A percentile compares a stretch with the other conserved stretches of the same genome.
Conservation (phyloP, 1,284 basidiomycete genomes). For the Boletus hoseneyae region DNA sequence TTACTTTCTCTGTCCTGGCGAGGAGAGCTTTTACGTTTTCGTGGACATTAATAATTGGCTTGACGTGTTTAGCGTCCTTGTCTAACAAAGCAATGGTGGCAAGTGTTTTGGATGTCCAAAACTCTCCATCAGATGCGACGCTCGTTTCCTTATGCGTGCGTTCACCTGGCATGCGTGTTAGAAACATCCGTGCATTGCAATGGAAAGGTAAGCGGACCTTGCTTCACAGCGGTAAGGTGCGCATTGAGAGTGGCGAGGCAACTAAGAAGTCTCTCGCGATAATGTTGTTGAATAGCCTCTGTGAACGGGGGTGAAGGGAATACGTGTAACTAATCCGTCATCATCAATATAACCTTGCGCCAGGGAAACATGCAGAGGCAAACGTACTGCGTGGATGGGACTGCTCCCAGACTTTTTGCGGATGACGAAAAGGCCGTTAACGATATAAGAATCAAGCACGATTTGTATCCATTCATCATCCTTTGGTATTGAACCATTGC, state of each 20-base stretch:
- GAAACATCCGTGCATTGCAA: neutral
- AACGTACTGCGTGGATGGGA: slow-evolving; percentile 54
- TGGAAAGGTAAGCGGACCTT: slow-evolving; percentile 34
- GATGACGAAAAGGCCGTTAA: slow-evolving; percentile 81
- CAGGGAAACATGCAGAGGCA: neutral
- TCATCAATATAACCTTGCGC: slow-evolving; percentile 2
- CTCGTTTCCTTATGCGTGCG: slow-evolving; percentile 56
- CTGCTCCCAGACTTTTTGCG: slow-evolving; percentile 75
- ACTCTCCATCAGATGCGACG: slow-evolving; percentile 67
- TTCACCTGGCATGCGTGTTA: slow-evolving; percentile 31
- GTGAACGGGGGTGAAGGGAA: slow-evolving; percentile 70
- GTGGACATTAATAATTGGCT: slow-evolving; percentile 52
- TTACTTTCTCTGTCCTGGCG: slow-evolving; percentile 44
- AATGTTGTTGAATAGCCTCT: slow-evolving; percentile 63
- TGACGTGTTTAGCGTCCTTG: slow-evolving; percentile 69
- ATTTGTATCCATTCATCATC: slow-evolving; percentile 73
- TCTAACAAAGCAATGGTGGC: slow-evolving; percentile 59
- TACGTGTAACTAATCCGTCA: slow-evolving; percentile 43
- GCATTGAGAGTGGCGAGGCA: slow-evolving; percentile 75
- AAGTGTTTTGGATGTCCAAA: slow-evolving; percentile 78
- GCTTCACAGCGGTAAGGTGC: slow-evolving; percentile 51
- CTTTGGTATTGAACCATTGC: slow-evolving; percentile 81
- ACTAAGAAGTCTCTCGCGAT: slow-evolving; percentile 68
- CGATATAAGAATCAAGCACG: slow-evolving; percentile 78
- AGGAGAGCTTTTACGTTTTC: slow-evolving; percentile 54